phyloP scores from a whole-genome alignment of 169 alveolate species.

The Cryptosporidium tyzzeri region DNA sequence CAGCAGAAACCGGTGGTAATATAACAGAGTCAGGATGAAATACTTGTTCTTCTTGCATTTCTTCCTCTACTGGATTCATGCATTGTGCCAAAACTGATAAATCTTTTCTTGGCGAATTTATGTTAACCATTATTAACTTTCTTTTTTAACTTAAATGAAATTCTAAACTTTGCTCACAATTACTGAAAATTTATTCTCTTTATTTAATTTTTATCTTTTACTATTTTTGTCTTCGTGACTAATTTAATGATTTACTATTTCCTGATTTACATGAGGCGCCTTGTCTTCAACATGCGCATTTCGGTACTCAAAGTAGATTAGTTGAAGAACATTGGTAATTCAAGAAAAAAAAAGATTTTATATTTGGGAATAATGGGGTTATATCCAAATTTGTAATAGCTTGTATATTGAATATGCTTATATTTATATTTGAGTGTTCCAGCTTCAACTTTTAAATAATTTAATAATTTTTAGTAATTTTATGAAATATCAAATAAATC shows the following conservation, averaged over 20 bases:
- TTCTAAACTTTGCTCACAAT: background rate
- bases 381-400: too few species aligned
- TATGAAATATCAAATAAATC: too few species aligned
- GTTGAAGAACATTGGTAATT: background rate
- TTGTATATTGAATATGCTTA: too few species aligned
- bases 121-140: conserved; percentile 24
- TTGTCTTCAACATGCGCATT: background rate
- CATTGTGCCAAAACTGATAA: conserved; percentile 66
- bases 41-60: conserved; percentile 42
- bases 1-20: conserved; percentile 65
- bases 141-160: background rate
- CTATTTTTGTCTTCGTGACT: background rate
- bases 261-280: conserved; percentile 16
- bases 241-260: background rate
- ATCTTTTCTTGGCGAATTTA: conserved; percentile 70
- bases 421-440: too few species aligned
- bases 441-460: too few species aligned
- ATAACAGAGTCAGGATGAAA: conserved; percentile 75
- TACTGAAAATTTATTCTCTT: background rate
- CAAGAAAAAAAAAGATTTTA: background rate
- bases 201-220: background rate
- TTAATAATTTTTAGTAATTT: too few species aligned
- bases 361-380: too few species aligned
- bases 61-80: conserved; percentile 42
- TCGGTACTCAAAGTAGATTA: background rate